These are phyloP conservation scores for Huntiella savannae DNA, from an alignment of 2,329 filamentous ascomycete genomes.

Conservation along the genomic window DNA sequence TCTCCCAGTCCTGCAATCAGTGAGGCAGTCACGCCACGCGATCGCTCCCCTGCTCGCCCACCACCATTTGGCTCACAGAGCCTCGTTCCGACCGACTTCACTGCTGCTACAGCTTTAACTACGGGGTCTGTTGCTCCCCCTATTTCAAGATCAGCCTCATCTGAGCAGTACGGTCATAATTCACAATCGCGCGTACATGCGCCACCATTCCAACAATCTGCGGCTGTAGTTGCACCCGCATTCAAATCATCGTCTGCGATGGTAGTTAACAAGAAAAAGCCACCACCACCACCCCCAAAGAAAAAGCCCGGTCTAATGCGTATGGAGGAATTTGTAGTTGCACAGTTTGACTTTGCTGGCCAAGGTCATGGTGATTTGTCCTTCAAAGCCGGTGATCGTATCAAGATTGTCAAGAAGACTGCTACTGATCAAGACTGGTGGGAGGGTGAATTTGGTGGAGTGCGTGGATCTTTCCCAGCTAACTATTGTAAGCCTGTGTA, in stretches of 20 bases:
- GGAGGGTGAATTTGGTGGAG: constrained; percentile 56
- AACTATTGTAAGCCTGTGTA: constrained; percentile 48
- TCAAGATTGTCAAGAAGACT: constrained; percentile 61
- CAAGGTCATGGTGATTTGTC: constrained; percentile 50
- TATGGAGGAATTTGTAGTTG: constrained; percentile 42
- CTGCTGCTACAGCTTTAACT: constrained; percentile 5
- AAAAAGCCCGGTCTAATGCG: constrained; percentile 52
- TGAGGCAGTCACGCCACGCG: not conserved
- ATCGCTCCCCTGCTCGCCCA: constrained; percentile 4
- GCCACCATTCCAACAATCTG: constrained; percentile 4
- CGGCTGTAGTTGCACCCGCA: not conserved
- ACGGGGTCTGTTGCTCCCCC: constrained; percentile 3
- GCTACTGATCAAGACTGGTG: constrained; percentile 73
- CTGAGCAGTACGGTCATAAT: constrained; percentile 10
- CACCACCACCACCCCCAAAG: constrained; percentile 22
- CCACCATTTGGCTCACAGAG: constrained; percentile 6
- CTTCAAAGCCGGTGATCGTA: constrained; percentile 61
- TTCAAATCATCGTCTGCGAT: not conserved
- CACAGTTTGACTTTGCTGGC: constrained; percentile 56
- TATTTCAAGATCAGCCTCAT: constrained; percentile 1
- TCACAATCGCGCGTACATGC: constrained; percentile 6
- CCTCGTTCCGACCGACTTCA: constrained; percentile 11
- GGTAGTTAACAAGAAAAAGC: constrained; percentile 6
- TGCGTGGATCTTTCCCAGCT: constrained; percentile 57
- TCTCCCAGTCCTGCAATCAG: constrained; percentile 2